Base-by-base conservation (phyloP, 1,284 basidiomycete genomes). In the Naganishia liquefaciens region DNA sequence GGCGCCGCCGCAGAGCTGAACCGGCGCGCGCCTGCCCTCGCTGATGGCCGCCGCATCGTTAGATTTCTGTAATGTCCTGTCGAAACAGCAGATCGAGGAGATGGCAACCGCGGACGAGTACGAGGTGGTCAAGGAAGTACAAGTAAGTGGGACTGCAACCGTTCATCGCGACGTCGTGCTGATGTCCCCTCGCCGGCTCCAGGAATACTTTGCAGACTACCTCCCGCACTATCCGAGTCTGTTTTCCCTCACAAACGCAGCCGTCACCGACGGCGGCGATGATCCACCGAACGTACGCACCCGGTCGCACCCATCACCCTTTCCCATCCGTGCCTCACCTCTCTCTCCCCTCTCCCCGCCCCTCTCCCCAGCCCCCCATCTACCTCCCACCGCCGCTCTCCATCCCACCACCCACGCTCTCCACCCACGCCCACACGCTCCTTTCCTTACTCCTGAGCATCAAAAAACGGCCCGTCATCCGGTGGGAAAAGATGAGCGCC, bases 141-240 rank as follows among this genome's bases (percentile, higher is more conserved):
- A 97, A 84, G 93, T 93, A 72, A 69, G 84, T 74, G 13, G 5
- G 33, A 3, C n/a, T 42, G 28, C 15, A 2, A 27, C 17, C 37
- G n/a, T 23, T 49, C 13, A 15, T 19, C 25, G 17, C 25, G 1
- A 4, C 39, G 6, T 30, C 7, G 25, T 2, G 3, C 61, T 27
- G 28, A 37, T 52, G 28, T 5, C 11, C 40, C 47, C 46, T 62
- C 46, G 37, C 42, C 17, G 17, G 30, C 17, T 5, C 52, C 76
- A 90, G 93, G 94, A 97, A 85, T 91, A 91, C 80, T 97, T 96
- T 79, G 91, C 91, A 69, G 94, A 97, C 79, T 97, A 93, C 72
- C 85, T 91, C 1, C 91, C 93, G 0, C 83, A 96, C 64, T 84
- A 93, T 5, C 88, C 93, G 0, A 89, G 84, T 40, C 83, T 97